Evolutionary conservation across 1,139 yeast genomes (phyloP).

Genomic region (Magnusiomyces magnusii): DNA sequence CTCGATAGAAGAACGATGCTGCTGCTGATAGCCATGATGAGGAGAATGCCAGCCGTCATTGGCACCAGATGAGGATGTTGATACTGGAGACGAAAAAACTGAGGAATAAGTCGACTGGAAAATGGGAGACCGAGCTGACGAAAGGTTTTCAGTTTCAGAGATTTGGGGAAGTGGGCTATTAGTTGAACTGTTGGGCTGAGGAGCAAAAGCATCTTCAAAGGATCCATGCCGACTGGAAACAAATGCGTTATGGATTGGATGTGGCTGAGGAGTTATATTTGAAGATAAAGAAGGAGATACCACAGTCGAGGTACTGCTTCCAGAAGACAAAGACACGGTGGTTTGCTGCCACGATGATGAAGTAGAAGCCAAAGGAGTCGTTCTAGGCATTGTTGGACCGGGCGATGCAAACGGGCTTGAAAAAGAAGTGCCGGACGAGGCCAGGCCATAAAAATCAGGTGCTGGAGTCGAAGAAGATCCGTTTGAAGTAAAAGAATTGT

Average conservation of each 20-base stretch:
- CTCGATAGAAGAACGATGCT: conserved; percentile 4
- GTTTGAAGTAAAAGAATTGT: not conserved
- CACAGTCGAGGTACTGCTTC: not conserved
- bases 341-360: conserved; percentile 8
- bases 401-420: conserved; percentile 14
- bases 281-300: not conserved
- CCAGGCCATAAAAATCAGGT: not conserved
- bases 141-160: conserved; percentile 1
- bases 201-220: conserved; percentile 1
- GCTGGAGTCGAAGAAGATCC: not conserved
- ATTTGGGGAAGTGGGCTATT: conserved; percentile 3
- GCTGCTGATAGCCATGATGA: conserved; percentile 2
- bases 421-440: not conserved
- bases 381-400: conserved; percentile 8
- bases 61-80: conserved; percentile 8
- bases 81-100: conserved; percentile 14
- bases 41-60: conserved; percentile 8
- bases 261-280: not conserved
- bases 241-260: not conserved
- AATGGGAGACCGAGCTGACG: conserved; percentile 9
- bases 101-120: conserved; percentile 10
- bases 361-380: conserved; percentile 3
- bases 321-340: not conserved
- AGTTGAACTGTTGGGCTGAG: not conserved
- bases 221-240: not conserved